Percentiles rank a stretch among this genome's conserved stretches.
phyloP scores from a whole-genome alignment of 139 green algal species.

The Coelastrella sp. region DNA sequence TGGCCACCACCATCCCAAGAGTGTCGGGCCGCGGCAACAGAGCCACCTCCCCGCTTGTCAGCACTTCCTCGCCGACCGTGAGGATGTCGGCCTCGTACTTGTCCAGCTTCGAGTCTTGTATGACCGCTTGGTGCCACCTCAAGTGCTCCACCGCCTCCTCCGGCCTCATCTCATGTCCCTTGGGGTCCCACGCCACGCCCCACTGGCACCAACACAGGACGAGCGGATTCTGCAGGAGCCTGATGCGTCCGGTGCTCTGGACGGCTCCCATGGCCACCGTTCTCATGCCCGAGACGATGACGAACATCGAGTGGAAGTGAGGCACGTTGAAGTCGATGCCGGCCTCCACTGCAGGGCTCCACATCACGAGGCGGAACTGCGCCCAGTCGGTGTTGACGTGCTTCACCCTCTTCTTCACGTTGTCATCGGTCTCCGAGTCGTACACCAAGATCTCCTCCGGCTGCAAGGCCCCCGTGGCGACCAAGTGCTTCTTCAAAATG shows the following conservation, averaged over 20 bases:
- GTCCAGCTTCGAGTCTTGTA: background rate
- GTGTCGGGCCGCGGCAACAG: background rate
- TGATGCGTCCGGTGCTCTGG: no score
- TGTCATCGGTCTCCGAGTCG: background rate
- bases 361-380: background rate
- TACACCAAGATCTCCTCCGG: background rate
- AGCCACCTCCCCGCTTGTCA: background rate
- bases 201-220: no score
- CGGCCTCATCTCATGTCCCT: no score
- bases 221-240: no score
- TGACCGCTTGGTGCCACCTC: background rate
- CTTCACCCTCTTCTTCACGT: constrained; percentile 2
- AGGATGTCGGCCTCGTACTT: background rate
- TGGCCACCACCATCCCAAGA: background rate
- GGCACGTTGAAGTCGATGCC: background rate
- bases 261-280: no score
- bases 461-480: background rate
- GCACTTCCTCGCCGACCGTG: background rate
- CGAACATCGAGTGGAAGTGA: constrained; percentile 23
- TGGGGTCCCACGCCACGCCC: no score
- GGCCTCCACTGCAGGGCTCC: background rate
- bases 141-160: no score
- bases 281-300: background rate
- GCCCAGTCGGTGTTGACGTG: background rate
- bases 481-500: constrained; percentile 8